Percentiles rank a stretch among this genome's conserved stretches.
Evolutionary conservation across 129 eudicot genomes (phyloP).

Genomic region (Apium graveolens): DNA sequence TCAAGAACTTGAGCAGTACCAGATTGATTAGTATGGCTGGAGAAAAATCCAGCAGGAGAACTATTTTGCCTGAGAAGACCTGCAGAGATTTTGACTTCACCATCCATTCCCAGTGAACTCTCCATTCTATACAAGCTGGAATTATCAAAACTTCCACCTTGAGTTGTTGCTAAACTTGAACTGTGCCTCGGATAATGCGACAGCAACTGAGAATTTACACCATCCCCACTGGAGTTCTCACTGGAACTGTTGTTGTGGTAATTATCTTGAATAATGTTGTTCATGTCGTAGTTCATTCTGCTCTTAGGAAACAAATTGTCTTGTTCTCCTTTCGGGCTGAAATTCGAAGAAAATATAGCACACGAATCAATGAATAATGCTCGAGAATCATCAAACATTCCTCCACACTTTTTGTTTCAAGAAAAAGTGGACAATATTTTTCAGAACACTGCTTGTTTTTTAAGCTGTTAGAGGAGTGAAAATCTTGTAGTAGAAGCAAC

Average conservation of each 20-base stretch:
- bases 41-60: conserved; percentile 88
- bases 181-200: conserved; percentile 44
- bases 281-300: conserved; percentile 31
- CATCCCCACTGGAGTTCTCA: conserved; percentile 5
- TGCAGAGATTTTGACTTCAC: conserved; percentile 34
- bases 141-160: conserved; percentile 20
- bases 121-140: conserved; percentile 18
- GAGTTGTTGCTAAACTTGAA: conserved; percentile 24
- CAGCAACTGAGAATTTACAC: conserved; percentile 24
- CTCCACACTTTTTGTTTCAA: conserved; percentile 20
- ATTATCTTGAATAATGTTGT: conserved; percentile 20
- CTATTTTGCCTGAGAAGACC: conserved; percentile 66
- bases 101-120: conserved; percentile 29
- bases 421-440: conserved; percentile 20
- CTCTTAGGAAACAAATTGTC: not conserved
- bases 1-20: conserved; percentile 41
- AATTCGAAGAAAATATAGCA: conserved; percentile 27
- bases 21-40: conserved; percentile 37
- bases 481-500: conserved; percentile 54
- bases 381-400: conserved; percentile 49
- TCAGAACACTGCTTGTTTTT: conserved; percentile 36
- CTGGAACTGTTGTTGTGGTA: conserved; percentile 23
- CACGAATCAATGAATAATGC: conserved; percentile 36
- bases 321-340: not conserved
- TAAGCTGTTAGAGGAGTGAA: conserved; percentile 37